Percentiles rank a stretch among this genome's conserved stretches.
Evolutionary conservation across 331 rosid species (phyloP).

Genomic region (Stylosanthes scabra): DNA sequence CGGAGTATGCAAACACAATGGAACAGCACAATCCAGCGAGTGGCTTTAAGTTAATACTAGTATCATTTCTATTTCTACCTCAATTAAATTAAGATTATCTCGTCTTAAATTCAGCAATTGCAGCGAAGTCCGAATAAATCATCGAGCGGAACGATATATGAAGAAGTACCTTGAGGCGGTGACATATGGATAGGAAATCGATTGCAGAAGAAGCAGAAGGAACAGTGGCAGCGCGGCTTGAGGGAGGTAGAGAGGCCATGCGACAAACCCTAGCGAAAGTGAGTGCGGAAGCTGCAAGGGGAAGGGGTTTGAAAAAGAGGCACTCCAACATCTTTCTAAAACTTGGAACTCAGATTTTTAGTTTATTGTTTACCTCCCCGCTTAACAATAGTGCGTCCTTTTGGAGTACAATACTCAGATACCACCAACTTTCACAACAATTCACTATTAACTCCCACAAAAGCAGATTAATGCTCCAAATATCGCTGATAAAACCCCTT

Average conservation of each 20-base stretch:
- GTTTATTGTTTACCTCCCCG: too few relatives aligned
- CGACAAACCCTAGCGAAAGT: conserved; percentile 35
- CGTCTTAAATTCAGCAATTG: not conserved
- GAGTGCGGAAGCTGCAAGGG: conserved; percentile 31
- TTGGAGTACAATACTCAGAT: not conserved
- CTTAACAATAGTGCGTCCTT: not conserved
- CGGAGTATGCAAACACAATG: not conserved
- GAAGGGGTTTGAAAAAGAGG: conserved; percentile 36
- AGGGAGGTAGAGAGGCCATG: conserved; percentile 57
- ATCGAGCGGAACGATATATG: not conserved
- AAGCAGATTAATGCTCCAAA: not conserved
- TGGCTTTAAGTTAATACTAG: too few relatives aligned
- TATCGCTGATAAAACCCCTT: too few relatives aligned
- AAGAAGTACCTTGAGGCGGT: conserved; percentile 71
- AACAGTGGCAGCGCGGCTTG: conserved; percentile 20
- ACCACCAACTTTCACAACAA: too few relatives aligned
- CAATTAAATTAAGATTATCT: not conserved
- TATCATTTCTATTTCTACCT: too few relatives aligned
- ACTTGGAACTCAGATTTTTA: too few relatives aligned
- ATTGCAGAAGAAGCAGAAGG: conserved; percentile 70
- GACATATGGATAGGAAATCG: conserved; percentile 88
- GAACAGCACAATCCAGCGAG: not conserved
- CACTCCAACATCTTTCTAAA: too few relatives aligned
- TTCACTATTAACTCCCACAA: not conserved
- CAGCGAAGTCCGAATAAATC: not conserved